Conservation (phyloP, 345 rosid species). For the Eucalyptus erythrocorys region DNA sequence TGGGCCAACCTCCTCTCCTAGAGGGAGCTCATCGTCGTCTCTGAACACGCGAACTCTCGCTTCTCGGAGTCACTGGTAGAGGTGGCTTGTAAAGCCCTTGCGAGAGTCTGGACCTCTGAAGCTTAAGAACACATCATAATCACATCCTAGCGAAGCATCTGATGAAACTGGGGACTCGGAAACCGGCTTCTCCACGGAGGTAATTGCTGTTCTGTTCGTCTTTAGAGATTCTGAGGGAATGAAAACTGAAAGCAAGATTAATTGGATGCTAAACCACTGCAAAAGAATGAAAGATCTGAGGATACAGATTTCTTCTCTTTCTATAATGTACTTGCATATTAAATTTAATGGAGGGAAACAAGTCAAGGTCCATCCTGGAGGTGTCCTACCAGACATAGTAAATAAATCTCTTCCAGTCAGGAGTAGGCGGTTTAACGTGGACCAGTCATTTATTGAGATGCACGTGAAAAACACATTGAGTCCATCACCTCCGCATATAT, state of each 20-base stretch:
- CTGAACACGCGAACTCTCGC: not conserved
- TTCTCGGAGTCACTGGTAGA: not conserved
- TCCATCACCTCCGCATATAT: not conserved
- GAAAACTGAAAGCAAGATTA: not conserved
- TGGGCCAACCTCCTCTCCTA: too few relatives aligned
- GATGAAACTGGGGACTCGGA: not conserved
- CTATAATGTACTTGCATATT: not conserved
- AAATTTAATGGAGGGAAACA: too few relatives aligned
- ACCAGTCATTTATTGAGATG: not conserved
- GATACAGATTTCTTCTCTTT: not conserved
- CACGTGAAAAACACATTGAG: not conserved
- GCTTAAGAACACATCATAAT: not conserved
- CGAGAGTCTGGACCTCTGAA: not conserved
- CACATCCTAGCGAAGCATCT: not conserved
- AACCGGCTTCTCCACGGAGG: not conserved
- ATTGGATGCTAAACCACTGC: not conserved
- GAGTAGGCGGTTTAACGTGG: not conserved
- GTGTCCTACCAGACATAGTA: too few relatives aligned
- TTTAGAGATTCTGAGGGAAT: not conserved
- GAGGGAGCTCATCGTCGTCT: too few relatives aligned
- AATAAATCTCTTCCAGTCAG: not conserved
- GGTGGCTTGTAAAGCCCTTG: not conserved
- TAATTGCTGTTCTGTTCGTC: not conserved
- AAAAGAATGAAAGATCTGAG: not conserved
- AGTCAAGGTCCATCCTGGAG: too few relatives aligned